These are phyloP conservation scores for Epichloe hybrida DNA, from an alignment of 2,329 filamentous ascomycete genomes.

Conservation along the genomic window DNA sequence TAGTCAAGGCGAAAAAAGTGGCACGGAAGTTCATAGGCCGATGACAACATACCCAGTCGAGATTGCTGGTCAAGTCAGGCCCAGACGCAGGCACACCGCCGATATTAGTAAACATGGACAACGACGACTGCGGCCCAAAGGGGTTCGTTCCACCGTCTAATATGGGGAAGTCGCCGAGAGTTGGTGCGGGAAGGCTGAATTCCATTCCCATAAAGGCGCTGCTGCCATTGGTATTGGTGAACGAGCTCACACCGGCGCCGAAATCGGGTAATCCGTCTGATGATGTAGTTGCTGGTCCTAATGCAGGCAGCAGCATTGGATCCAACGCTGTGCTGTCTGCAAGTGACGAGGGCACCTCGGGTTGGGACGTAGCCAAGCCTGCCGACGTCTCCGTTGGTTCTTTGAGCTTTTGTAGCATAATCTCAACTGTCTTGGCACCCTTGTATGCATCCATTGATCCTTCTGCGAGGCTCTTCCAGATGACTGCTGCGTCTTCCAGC, in stretches of 20 bases:
- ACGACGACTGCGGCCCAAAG: slow-evolving; percentile 26
- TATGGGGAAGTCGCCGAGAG: slow-evolving; percentile 16
- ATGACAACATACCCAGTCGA: slow-evolving; percentile 41
- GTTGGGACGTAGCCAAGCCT: slow-evolving; percentile 6
- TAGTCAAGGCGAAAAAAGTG: neutral
- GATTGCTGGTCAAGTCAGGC: slow-evolving; percentile 35
- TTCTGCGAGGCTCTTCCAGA: slow-evolving; percentile 69
- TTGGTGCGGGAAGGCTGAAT: slow-evolving; percentile 22
- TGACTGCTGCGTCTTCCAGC: slow-evolving; percentile 57
- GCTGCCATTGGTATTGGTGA: slow-evolving; percentile 25
- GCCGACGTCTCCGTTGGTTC: slow-evolving; percentile 9
- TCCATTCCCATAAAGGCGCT: slow-evolving; percentile 31
- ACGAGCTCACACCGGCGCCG: slow-evolving; percentile 15
- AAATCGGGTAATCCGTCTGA: slow-evolving; percentile 15
- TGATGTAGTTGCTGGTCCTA: slow-evolving; percentile 10
- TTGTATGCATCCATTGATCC: slow-evolving; percentile 84
- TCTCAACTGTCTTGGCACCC: slow-evolving; percentile 62
- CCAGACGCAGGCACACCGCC: slow-evolving; percentile 15
- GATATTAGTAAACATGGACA: slow-evolving; percentile 39
- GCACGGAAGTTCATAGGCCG: neutral
- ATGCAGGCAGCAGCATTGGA: slow-evolving; percentile 13
- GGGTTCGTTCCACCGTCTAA: slow-evolving; percentile 15
- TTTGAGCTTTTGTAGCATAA: slow-evolving; percentile 70
- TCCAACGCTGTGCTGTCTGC: slow-evolving; percentile 26
- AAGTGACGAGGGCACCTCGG: slow-evolving; percentile 14